These are phyloP conservation scores for Hypoxylon sp. DNA, from an alignment of 2,329 filamentous ascomycete species.

Conservation along the genomic window DNA sequence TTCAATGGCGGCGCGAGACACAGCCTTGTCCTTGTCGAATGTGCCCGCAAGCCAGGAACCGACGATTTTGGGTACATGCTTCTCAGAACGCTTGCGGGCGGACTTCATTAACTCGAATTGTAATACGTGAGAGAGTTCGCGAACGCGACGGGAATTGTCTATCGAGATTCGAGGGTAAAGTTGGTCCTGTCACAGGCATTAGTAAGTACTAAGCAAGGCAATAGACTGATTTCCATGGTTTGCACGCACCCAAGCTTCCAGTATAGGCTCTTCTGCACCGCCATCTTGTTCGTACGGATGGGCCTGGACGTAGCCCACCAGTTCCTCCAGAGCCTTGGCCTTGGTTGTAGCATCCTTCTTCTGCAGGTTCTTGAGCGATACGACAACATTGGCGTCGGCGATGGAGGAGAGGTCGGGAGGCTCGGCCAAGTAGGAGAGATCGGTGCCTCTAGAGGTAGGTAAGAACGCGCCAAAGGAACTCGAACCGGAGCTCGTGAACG, in stretches of 20 bases:
- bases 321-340: constrained; percentile 87
- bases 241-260: constrained; percentile 83
- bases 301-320: constrained; percentile 73
- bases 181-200: constrained; percentile 70
- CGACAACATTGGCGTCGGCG: constrained; percentile 83
- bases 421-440: constrained; percentile 87
- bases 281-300: constrained; percentile 66
- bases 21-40: constrained; percentile 85
- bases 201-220: constrained; percentile 26
- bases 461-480: constrained; percentile 54
- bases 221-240: constrained; percentile 4
- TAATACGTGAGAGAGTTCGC: constrained; percentile 84
- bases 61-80: constrained; percentile 79
- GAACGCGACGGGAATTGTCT: constrained; percentile 87
- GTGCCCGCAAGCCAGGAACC: constrained; percentile 92
- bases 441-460: constrained; percentile 57
- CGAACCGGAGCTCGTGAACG: constrained; percentile 38
- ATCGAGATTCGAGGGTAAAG: constrained; percentile 91
- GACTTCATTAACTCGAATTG: constrained; percentile 73
- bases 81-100: constrained; percentile 85
- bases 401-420: constrained; percentile 84
- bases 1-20: constrained; percentile 80
- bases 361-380: constrained; percentile 90
- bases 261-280: constrained; percentile 81
- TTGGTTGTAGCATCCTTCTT: constrained; percentile 97